Evolutionary conservation across 768 basidiomycete genomes (phyloP), one percentile per base, ranked within the genome.

Genomic region (Chlorophyllum brunneum): DNA sequence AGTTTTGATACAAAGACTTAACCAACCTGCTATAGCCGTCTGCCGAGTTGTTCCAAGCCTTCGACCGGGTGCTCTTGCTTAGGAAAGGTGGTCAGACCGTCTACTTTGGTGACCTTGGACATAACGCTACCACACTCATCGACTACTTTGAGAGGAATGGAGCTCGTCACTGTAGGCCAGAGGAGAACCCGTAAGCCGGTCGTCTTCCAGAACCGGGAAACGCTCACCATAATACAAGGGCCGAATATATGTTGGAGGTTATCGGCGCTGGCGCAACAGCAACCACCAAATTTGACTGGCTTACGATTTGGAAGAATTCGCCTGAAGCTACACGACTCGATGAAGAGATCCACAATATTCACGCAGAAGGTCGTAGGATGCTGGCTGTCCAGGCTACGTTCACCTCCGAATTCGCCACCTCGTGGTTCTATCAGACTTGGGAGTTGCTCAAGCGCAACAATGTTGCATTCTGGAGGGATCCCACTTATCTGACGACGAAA

Each of bases 121-220:
- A 68, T 16, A 82, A 86, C 55, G 73, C 87, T 0, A 65, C 71
- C 18, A 83, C 81, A 0, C 65, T 93, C 29, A 80, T 90, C 49
- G 64, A 75, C 7, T 93, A 94, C 69, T 91, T 94, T 58, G 83
- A 90, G 66, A 62, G 63, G 2, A 84, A 86, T 45, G 89, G 90
- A 13, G 82, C 81, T 0, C 71, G 81, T 2, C 54, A 60, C 5
- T 93, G 92, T 58, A 71, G 74, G 1, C 65, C 75, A 8, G 73
- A 78, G 2, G 91, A 83, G 64, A 95, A 95, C 59, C 90, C 91
- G 85, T 86, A 54, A 49, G 74, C 57, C 29, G 9, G 18, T 15
- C 39, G 20, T 34, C 5, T 5, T 27, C 20, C n/a, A n/a, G n/a
- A 11, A 24, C 30, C 30, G 13, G 34, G 1, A 1, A n/a, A 16